Percentiles rank a stretch among this genome's conserved stretches.
Conservation (phyloP, 1,284 basidiomycete species). For the Marasmius fiardii region DNA sequence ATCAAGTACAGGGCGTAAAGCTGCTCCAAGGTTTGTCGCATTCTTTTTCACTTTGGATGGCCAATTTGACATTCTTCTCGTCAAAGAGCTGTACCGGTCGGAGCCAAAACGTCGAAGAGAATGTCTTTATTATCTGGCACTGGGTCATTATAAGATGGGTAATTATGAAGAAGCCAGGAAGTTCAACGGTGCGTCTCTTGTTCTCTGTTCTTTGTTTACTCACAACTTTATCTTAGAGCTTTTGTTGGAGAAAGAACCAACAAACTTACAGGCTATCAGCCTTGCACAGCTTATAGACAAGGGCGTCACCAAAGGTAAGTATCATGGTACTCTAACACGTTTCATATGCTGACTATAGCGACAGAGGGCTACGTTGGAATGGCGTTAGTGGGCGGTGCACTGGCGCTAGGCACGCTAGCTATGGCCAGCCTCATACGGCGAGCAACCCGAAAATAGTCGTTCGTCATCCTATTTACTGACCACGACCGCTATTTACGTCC, state of each 20-base stretch:
- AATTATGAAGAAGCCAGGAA: conserved; percentile 92
- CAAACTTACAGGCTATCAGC: conserved; percentile 92
- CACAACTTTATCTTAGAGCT: conserved; percentile 51
- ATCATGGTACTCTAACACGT: conserved; percentile 5
- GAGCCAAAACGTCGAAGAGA: conserved; percentile 89
- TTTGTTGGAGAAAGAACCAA: conserved; percentile 90
- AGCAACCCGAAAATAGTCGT: conserved; percentile 65
- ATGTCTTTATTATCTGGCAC: conserved; percentile 95
- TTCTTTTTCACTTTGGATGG: not conserved
- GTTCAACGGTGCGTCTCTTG: conserved; percentile 77
- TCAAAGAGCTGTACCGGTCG: conserved; percentile 87
- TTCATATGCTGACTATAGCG: conserved; percentile 9
- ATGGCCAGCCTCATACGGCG: conserved; percentile 85
- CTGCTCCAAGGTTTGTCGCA: conserved; percentile 78
- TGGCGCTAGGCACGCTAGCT: conserved; percentile 81
- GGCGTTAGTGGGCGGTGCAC: conserved; percentile 89
- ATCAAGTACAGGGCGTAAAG: conserved; percentile 89
- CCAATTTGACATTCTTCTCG: conserved; percentile 6
- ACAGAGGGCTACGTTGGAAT: conserved; percentile 92
- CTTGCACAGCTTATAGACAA: conserved; percentile 84
- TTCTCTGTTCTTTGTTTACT: not conserved
- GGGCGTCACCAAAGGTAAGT: conserved; percentile 80
- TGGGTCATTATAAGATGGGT: conserved; percentile 96
- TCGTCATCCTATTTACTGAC: conserved; percentile 16
- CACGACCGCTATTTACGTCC: conserved; percentile 9